Evolutionary conservation across 768 basidiomycete genomes (phyloP).

Genomic region (Auriculariales sp.): DNA sequence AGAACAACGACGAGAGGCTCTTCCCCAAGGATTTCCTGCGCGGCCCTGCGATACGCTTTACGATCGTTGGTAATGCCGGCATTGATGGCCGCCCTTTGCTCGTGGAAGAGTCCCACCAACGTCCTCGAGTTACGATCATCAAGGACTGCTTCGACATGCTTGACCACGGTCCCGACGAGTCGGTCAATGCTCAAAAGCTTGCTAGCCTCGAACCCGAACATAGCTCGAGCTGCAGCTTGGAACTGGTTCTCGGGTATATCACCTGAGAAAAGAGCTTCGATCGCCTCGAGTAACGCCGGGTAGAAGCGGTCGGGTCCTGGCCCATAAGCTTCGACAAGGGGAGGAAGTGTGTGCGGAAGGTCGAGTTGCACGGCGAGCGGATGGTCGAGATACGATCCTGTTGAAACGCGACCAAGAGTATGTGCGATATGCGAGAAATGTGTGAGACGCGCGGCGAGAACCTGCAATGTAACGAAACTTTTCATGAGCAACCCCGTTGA

Average conservation of each 20-base stretch:
- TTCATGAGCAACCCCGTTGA: too few relatives aligned
- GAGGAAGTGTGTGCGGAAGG: conserved; percentile 19
- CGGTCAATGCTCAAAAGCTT: conserved; percentile 77
- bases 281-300: conserved; percentile 74
- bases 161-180: conserved; percentile 74
- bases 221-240: conserved; percentile 91
- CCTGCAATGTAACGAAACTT: conserved; percentile 26
- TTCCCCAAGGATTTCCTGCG: conserved; percentile 11
- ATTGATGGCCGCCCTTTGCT: conserved; percentile 28
- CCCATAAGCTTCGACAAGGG: background rate
- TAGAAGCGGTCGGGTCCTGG: conserved; percentile 42
- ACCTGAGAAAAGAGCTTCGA: conserved; percentile 86
- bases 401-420: conserved; percentile 45
- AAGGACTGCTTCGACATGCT: conserved; percentile 83
- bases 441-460: conserved; percentile 76
- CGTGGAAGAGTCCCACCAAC: conserved; percentile 60
- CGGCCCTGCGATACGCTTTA: conserved; percentile 24
- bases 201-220: conserved; percentile 42
- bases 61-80: background rate
- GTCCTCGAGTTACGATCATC: conserved; percentile 81
- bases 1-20: conserved; percentile 18
- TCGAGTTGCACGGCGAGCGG: conserved; percentile 73
- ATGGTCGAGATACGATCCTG: conserved; percentile 56
- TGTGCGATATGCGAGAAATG: conserved; percentile 75
- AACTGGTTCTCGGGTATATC: conserved; percentile 87